Evolutionary conservation across 768 basidiomycete genomes (phyloP), one percentile per base, ranked within the genome.

Genomic region (Cantharellus cinnabarinus): DNA sequence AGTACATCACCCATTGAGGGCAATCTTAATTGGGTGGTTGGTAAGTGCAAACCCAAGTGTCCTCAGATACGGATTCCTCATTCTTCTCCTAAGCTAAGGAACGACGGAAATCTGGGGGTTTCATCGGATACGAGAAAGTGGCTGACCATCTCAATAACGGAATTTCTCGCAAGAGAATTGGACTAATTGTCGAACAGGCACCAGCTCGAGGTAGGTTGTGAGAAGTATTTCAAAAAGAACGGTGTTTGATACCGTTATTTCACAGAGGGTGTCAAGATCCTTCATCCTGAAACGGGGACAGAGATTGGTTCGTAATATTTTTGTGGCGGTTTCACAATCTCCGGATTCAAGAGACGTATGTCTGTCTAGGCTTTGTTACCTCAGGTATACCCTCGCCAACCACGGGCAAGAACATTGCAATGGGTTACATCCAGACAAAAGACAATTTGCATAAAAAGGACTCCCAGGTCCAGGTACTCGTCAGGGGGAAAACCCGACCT

Each of bases 321-420:
- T 15, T 39, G 2, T 58, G 56, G 41, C 39, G 29, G 52, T 44
- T 4, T 62, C 37, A 3, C 41, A 7, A 1, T 29, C 51, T 37
- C 39, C 54, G 34, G 37, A 57, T 3, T 5, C 37, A 20, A 10
- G 15, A 10, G 51, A 53, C 35, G 53, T 60, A 51, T 3, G 56
- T n/a, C 37, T 59, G 37, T 10, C 50, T 67, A 79, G 89, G 89
- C 41, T 67, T 71, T 7, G 78, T 98, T 52, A 99, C 93, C 0
- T 97, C 91, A 0, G 95, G 94, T 52, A 95, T 98, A 62, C 95
- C 95, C 10, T 90, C 90, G 0, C 94, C 93, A 0, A 84, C 89
- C 1, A 73, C 90, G 2, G 80, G 79, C 1, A 82, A 83, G 68
- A 97, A 99, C 70, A 89, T 98, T 64, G 89, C 93, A 0, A 98